Evolutionary conservation across 495 filamentous ascomycete genomes (phyloP), one percentile per base, ranked within the genome.

Genomic region (Stereocaulon alpinum): DNA sequence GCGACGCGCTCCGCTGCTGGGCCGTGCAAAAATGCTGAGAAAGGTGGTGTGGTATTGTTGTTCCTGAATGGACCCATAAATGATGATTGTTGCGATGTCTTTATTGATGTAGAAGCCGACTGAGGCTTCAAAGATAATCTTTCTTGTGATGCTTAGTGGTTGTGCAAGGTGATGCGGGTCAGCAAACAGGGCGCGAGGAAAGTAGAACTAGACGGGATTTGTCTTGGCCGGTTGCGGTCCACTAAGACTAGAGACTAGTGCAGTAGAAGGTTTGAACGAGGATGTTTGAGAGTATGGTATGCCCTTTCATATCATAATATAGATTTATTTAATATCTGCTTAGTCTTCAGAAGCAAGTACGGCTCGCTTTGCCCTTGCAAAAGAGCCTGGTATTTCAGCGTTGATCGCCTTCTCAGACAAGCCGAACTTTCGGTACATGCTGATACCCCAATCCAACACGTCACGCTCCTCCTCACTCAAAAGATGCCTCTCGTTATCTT

Each of bases 31-130:
- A 57, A 52, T 42, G 20, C 29, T 24, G 49, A 14, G 27, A n/a
- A 18, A 57, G 43, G 51, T 42, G 43, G 50, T 37, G 47, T 44
- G 27, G 18, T 30, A 20, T 40, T 44, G 9, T 27, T 53, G 15
- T 45, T 51, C 49, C 32, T 61, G 53, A 56, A 55, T 41, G 52
- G 57, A 62, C 65, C 65, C 65, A 67, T 67, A 67, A 64, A 67
- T 62, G 63, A 32, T 50, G 14, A 58, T 40, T 24, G 4, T 40
- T 41, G 18, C 49, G 14, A 18, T 9, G 15, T 6, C 40, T 3
- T 29, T 41, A n/a, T 12, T 58, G n/a, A 27, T 27, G 9, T 14
- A 48, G n/a, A 42, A 15, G 15, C 37, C 20, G 20, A 29, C 22
- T 20, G 27, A 29, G 1, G 24, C 9, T 49, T n/a, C 45, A 30